These are phyloP conservation scores for Pyrrhoderma lamaoense DNA, from an alignment of 1,284 basidiomycete species.

Conservation along the genomic window DNA sequence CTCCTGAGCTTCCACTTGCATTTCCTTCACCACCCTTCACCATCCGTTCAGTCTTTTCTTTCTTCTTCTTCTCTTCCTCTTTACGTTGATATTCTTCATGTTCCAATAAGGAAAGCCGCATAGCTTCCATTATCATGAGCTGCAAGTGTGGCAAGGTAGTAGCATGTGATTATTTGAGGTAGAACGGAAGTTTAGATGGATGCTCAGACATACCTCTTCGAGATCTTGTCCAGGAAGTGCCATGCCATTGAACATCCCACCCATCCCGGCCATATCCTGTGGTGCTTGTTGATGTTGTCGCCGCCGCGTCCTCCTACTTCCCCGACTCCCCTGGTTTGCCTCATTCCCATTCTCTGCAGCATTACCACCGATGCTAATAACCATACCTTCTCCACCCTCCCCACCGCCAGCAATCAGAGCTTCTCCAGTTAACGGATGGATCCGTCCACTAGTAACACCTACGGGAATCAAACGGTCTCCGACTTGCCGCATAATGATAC, in stretches of 20 bases:
- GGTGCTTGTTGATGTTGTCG: constrained; percentile 46
- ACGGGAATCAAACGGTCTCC: constrained; percentile 96
- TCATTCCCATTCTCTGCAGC: constrained; percentile 32
- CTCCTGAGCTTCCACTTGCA: not conserved
- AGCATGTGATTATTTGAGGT: constrained; percentile 10
- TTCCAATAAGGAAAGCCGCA: constrained; percentile 90
- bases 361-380: constrained; percentile 27
- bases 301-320: constrained; percentile 51
- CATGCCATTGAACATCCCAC: constrained; percentile 43
- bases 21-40: constrained; percentile 19
- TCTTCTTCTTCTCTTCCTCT: constrained; percentile 52
- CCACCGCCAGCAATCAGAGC: constrained; percentile 41
- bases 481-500: constrained; percentile 98
- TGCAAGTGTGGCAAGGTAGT: too few relatives aligned
- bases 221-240: constrained; percentile 73
- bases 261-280: constrained; percentile 45
- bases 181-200: not conserved
- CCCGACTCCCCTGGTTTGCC: constrained; percentile 28
- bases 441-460: constrained; percentile 80
- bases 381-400: too few relatives aligned
- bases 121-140: constrained; percentile 99
- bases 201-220: constrained; percentile 65
- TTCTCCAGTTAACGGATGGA: constrained; percentile 46
- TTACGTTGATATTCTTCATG: constrained; percentile 77
- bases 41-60: constrained; percentile 37